These are phyloP conservation scores for Skeletonema tropicum DNA, from an alignment of 108 stramenopile genomes.

Conservation along the genomic window DNA sequence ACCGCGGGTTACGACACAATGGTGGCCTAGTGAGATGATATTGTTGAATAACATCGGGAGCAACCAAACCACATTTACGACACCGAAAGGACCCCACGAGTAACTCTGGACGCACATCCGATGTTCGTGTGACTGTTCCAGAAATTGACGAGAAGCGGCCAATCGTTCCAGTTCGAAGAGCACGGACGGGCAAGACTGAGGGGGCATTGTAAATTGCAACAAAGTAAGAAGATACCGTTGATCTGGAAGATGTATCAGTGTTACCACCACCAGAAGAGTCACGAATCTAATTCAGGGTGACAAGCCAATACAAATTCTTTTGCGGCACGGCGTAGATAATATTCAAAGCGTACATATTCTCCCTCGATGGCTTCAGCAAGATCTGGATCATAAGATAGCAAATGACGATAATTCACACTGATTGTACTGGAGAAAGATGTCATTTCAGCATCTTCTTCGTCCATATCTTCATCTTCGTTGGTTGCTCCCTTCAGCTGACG, in stretches of 20 bases:
- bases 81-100: constrained; percentile 93
- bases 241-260: constrained; percentile 2
- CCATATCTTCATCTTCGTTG: constrained; percentile 33
- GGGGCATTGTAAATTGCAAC: constrained; percentile 85
- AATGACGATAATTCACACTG: constrained; percentile 75
- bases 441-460: constrained; percentile 23
- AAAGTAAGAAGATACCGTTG: constrained; percentile 58
- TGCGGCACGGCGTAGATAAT: constrained; percentile 69
- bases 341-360: constrained; percentile 90
- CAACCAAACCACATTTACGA: constrained; percentile 87
- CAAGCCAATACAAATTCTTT: constrained; percentile 59
- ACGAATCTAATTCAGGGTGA: constrained; percentile 61
- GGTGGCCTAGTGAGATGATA: constrained; percentile 96
- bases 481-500: constrained; percentile 45
- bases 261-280: constrained; percentile 16
- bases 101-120: constrained; percentile 98
- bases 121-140: constrained; percentile 96
- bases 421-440: constrained; percentile 69
- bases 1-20: constrained; percentile 93
- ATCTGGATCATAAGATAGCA: constrained; percentile 66
- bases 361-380: constrained; percentile 83
- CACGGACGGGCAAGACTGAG: constrained; percentile 64
- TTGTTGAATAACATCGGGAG: constrained; percentile 88
- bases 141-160: constrained; percentile 74
- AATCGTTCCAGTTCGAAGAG: constrained; percentile 78